Evolutionary conservation across 2,329 filamentous ascomycete species (phyloP), one percentile per base, ranked within the genome.

Genomic region (Dactylonectria macrodidyma): DNA sequence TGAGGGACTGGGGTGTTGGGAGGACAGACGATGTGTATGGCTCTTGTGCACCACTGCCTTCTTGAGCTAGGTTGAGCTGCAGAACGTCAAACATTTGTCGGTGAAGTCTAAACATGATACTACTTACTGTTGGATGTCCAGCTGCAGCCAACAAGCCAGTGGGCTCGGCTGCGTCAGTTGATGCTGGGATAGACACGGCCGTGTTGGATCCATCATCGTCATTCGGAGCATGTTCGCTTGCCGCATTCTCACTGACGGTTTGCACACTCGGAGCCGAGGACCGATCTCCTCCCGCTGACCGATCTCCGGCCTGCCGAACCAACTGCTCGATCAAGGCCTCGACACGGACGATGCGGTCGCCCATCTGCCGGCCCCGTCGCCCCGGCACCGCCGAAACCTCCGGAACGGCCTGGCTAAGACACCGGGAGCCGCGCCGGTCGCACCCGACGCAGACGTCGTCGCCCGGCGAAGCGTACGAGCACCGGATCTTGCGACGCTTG

Each of bases 401-500:
- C 34, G 59, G 51, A 19, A 48, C 58, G 11, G 61, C 67, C 36
- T 69, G 67, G 41, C 67, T 52, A 8, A 69, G 19, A 24, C 67
- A 69, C 11, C 38, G 30, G 7, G 59, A 64, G 12, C 56, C 59
- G 33, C 67, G 59, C 12, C 61, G 51, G 3, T 30, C 48, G 47
- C 67, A 69, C 3, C 64, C 51, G 8, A 61, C 46, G 8, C 67
- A 69, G 24, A 36, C 33, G n/a, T 51, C 19, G 34, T 64, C 65
- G 3, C 51, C 41, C 8, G 50, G 34, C 26, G 48, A 14, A 3
- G 46, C 47, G 34, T 64, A 69, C 7, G 65, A 56, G n/a, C 67
- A 69, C 10, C 67, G 67, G 47, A 61, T 38, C 41, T 69, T 69
- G 8, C 65, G 64, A 1, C 65, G 56, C 38, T 68, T 68, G 38